Conservation (phyloP, 176 grass and related monocot species). For the Pontederia crassipes region DNA sequence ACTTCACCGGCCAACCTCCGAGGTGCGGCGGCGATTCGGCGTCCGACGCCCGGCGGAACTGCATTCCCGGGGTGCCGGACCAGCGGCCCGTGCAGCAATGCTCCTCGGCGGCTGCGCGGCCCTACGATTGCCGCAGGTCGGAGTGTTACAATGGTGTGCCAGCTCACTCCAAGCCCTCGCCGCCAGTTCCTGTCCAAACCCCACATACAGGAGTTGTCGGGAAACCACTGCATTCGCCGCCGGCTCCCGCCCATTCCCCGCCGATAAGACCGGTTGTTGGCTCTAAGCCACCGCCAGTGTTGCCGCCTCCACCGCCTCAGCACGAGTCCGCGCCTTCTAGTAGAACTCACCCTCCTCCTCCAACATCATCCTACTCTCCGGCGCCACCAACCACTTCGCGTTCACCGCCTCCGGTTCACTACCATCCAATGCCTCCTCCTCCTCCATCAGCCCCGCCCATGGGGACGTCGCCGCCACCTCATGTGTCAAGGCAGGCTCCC, state of each 20-base stretch:
- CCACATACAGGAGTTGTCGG: background rate
- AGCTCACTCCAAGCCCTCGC: background rate
- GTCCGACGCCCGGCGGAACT: background rate
- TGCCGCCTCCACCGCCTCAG: background rate
- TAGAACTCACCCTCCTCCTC: background rate
- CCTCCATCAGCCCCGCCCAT: background rate
- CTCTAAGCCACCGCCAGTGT: too few species aligned
- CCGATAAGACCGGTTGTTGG: background rate
- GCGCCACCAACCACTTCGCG: background rate
- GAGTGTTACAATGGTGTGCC: background rate
- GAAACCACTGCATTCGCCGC: background rate
- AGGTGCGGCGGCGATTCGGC: background rate
- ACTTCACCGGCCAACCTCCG: too few species aligned
- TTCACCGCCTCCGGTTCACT: background rate
- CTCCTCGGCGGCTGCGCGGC: background rate
- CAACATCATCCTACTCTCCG: background rate
- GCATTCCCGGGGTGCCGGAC: background rate
- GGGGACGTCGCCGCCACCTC: background rate
- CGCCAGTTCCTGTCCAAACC: background rate
- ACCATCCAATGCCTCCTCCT: background rate
- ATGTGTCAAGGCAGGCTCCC: too few species aligned
- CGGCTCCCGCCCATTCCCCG: background rate
- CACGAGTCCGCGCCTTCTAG: background rate
- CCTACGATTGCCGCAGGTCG: background rate
- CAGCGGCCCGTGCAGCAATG: background rate